Base-by-base conservation (phyloP, 176 grass and related monocot species). In the Tillandsia leiboldiana region DNA sequence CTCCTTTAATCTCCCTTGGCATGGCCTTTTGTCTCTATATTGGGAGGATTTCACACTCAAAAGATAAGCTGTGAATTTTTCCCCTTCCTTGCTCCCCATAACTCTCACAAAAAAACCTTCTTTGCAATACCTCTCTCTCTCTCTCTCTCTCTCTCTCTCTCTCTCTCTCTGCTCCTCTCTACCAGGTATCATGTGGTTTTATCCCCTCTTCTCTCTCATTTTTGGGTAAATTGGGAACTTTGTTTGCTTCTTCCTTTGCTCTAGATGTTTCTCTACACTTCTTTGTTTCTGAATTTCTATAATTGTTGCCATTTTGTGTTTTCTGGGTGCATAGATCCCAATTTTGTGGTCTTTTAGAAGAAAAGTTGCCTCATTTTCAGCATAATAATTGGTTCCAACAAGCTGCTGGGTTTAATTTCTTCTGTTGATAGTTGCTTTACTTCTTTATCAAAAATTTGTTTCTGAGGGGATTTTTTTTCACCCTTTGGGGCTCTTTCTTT, bases 1-100 rank as follows among this genome's bases (percentile, higher is more conserved):
- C 82, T 73, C 69, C 70, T 78, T 83, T 82, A 72, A 90, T 80
- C 83, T 80, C 83, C 84, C 78, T 70, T 68, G 71, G 81, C 79
- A 83, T 87, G 76, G 65, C 33, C 65, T 79, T 72, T 75, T 96
- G 84, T 90, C 72, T 76, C 70, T 67, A 48, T 73, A 74, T 42
- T 74, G 52, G 78, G 78, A 87, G 81, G 70, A 83, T 87, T 77
- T 87, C 72, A 64, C 70, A 59, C 52, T 74, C 53, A 28, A 64
- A 57, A 80, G 73, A 59, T 54, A 17, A 67, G 70, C 26, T 75
- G 71, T 59, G 67, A 87, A 67, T 51, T 79, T 53, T 47, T 63
- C 48, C 42, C 70, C 81, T 76, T 73, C 29, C 71, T 79, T 72
- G 78, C 66, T 68, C 62, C 65, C 65, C 15, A 61, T 61, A 23